phyloP scores from a whole-genome alignment of 1,139 yeast genomes.

The Eremothecium gossypii region DNA sequence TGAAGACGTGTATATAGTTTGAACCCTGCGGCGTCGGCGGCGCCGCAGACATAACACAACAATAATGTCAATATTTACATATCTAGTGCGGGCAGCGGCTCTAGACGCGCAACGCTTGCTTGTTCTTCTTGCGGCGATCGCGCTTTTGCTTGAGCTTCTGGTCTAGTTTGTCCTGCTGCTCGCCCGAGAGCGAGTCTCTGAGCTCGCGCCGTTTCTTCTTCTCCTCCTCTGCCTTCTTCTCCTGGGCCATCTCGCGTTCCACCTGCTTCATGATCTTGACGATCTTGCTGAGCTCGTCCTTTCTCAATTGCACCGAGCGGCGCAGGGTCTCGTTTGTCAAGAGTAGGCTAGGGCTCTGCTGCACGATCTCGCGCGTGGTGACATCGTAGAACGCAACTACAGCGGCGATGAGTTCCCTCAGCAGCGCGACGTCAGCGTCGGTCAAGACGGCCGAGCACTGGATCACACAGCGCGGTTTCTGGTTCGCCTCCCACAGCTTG shows the following conservation, averaged over 20 bases:
- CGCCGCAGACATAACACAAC: slow-evolving; percentile 7
- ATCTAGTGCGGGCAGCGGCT: neutral
- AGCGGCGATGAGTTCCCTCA: slow-evolving; percentile 27
- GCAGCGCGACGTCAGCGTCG: slow-evolving; percentile 16
- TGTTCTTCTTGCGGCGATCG: slow-evolving; percentile 41
- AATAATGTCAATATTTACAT: too few species aligned
- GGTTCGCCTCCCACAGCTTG: slow-evolving; percentile 36
- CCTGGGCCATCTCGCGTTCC: slow-evolving; percentile 60
- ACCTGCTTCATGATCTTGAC: slow-evolving; percentile 51
- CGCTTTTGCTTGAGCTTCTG: slow-evolving; percentile 59
- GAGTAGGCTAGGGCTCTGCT: slow-evolving; percentile 21
- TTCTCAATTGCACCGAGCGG: slow-evolving; percentile 55
- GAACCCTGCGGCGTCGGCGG: too few species aligned
- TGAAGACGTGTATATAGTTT: too few species aligned
- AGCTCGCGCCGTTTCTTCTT: slow-evolving; percentile 40
- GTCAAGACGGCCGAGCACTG: slow-evolving; percentile 20
- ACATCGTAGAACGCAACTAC: slow-evolving; percentile 33
- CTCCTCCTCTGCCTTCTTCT: slow-evolving; percentile 58
- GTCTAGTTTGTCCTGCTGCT: slow-evolving; percentile 66
- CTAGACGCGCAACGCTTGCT: slow-evolving; percentile 25
- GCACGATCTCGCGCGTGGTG: slow-evolving; percentile 33
- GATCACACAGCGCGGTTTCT: slow-evolving; percentile 40
- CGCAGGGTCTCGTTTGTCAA: slow-evolving; percentile 52
- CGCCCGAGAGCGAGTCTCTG: slow-evolving; percentile 44
- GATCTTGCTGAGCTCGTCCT: slow-evolving; percentile 32